Base-by-base conservation (phyloP, 1,284 basidiomycete species). In the Boletus subluridellus region DNA sequence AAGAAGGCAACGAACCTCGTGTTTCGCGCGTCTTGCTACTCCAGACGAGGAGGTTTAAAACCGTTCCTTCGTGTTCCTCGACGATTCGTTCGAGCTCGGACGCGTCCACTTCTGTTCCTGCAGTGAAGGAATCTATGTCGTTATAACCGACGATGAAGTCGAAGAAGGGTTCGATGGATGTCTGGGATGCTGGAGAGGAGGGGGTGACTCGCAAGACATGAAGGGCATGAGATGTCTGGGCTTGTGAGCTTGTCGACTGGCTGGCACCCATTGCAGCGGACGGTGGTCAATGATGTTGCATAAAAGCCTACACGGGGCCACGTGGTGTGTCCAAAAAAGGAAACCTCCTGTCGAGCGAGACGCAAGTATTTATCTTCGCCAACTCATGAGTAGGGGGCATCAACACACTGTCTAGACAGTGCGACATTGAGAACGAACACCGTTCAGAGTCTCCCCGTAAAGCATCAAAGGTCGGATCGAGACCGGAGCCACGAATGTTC, bases 141-240 rank as follows among this genome's bases (percentile, higher is more conserved):
- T 75, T 74, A 59, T 95, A 90, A 17, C 95, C 96, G 44, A 98
- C 86, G 37, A 98, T 85, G 73, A 97, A 98, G 77, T 98, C 96
- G 70, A 99, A 99, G 77, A 95, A 97, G 0, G 95, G 92, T 69
- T 98, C 95, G 48, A 98, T 90, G 53, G 85, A 85, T 6, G 92
- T 92, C 56, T 87, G 80, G 10, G 91, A 90, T 1, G 92, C 90
- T 17, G 93, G 93, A 1, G 92, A 94, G n/a, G 82, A 81, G 2
- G 92, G 89, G 1, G 92, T 92, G 42, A 95, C 92, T 59, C 93
- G 86, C 57, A 95, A 78, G 63, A 93, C 89, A 71, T 95, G 93
- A 17, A 95, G 80, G 7, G 89, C 93, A 58, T 81, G 83, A 41
- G 82, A 75, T 39, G 78, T 73, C 58, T 85, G 82, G 15, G 73